Conservation (phyloP, 108 stramenopile genomes). For the Phaeodactylum tricornutum region DNA sequence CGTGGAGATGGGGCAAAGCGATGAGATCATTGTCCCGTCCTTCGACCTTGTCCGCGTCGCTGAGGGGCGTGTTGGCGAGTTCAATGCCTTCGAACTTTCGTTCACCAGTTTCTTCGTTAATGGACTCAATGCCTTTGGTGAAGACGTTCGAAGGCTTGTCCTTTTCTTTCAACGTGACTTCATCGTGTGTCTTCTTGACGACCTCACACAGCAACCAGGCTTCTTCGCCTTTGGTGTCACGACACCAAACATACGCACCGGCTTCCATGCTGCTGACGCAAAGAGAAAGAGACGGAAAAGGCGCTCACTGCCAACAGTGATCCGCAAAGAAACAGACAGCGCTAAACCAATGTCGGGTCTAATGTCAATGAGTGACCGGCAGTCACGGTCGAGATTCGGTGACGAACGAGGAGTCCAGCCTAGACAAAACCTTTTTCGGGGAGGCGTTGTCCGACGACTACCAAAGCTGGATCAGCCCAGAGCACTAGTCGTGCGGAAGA, state of each 20-base stretch:
- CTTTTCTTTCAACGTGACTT: constrained; percentile 42
- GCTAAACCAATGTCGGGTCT: too few relatives aligned
- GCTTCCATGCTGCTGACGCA: constrained; percentile 60
- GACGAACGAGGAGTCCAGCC: too few relatives aligned
- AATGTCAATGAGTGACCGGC: too few relatives aligned
- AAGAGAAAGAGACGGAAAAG: too few relatives aligned
- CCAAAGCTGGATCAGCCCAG: too few relatives aligned
- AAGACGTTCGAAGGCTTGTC: constrained; percentile 35
- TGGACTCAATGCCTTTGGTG: constrained; percentile 24
- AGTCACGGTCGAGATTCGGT: too few relatives aligned
- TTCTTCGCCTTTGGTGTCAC: constrained; percentile 64
- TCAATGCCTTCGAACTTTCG: constrained; percentile 77
- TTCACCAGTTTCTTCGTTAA: constrained; percentile 37
- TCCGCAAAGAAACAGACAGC: too few relatives aligned
- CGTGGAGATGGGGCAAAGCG: constrained; percentile 93
- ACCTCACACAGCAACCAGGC: constrained; percentile 83
- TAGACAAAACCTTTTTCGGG: too few relatives aligned
- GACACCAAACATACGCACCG: constrained; percentile 71
- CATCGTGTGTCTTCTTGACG: constrained; percentile 32
- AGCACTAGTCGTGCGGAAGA: too few relatives aligned
- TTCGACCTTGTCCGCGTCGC: constrained; percentile 57
- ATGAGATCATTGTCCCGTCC: constrained; percentile 90
- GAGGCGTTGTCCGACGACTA: too few relatives aligned
- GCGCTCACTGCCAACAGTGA: too few relatives aligned
- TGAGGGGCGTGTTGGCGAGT: constrained; percentile 67